Evolutionary conservation across 1,284 basidiomycete species (phyloP).

Genomic region (Peniophora sp.): DNA sequence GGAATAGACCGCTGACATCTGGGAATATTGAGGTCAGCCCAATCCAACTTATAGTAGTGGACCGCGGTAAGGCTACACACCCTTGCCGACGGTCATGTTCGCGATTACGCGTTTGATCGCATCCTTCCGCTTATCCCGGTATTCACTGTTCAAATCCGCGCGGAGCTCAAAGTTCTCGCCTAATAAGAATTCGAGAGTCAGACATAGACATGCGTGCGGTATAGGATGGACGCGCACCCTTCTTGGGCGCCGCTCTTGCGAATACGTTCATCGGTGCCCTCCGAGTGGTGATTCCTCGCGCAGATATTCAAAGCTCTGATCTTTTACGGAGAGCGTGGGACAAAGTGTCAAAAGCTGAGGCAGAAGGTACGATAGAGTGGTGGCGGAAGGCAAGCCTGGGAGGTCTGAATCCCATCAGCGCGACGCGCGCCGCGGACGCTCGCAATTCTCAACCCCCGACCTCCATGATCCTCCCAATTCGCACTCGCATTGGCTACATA

Average conservation of each 20-base stretch:
- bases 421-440: too few relatives aligned
- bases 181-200: constrained; percentile 6
- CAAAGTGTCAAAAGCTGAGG: too few relatives aligned
- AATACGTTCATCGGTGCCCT: constrained; percentile 11
- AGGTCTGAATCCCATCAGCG: too few relatives aligned
- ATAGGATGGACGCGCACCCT: constrained; percentile 5
- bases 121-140: constrained; percentile 93
- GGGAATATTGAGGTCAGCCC: constrained; percentile 13
- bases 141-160: constrained; percentile 93
- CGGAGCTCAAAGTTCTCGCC: constrained; percentile 94
- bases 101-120: constrained; percentile 96
- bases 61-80: constrained; percentile 27
- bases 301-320: too few relatives aligned
- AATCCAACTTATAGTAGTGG: background rate
- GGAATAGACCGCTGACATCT: constrained; percentile 95
- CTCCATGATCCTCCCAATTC: too few relatives aligned
- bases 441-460: too few relatives aligned
- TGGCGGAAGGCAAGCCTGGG: too few relatives aligned
- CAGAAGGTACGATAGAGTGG: too few relatives aligned
- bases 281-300: too few relatives aligned
- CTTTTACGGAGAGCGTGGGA: too few relatives aligned
- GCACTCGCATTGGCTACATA: too few relatives aligned
- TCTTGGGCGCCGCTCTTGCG: constrained; percentile 13
- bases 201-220: background rate
- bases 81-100: constrained; percentile 94